Base-by-base conservation (phyloP, 2,329 filamentous ascomycete species). In the Cytospora mali region DNA sequence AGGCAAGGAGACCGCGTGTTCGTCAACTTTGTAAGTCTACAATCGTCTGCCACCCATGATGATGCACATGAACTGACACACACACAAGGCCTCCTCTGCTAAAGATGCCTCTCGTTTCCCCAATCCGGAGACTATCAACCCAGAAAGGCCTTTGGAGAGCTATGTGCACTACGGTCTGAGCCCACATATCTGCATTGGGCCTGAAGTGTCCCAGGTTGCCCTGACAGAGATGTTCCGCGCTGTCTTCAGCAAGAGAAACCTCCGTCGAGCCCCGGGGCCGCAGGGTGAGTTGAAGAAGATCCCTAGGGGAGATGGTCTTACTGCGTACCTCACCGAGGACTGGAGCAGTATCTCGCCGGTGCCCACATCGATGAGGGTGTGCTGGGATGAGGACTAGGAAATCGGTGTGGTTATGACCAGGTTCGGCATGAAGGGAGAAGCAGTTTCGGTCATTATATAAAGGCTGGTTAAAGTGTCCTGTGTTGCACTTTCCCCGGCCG, bases 201-300 rank as follows among this genome's bases (percentile, higher is more conserved):
- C 80, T 28, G 83, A 87, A 18, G 81, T 84, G 14, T 85, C 81
- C 70, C 80, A 86, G 65, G 79, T 86, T 2, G 88, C 86, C 0
- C 75, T 93, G 62, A 84, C 85, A 0, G 84, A 88, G 66, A 88
- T 92, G 79, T 83, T 92, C 73, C 84, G 89, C 54, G 82, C 84
- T 0, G 75, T 91, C 2, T 89, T 88, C 69, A 77, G 80, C 63
- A 77, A 86, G 68, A 80, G 83, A 67, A 86, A 86, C 59, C 72
- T 93, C 13, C 77, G 86, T 6, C 80, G 86, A 31, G 86, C 84
- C 0, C 77, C 84, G 0, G 90, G 90, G 0, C 75, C 82, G 0
- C 86, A 89, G 74, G 90, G 90, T 0, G 76, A 86, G 70, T 72
- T 92, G 66, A 90, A 91, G 79, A 88, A 85, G 77, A 79, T 91